These are phyloP conservation scores for Phytophthora ohioensis DNA, from an alignment of 352 stramenopile species.

Conservation along the genomic window DNA sequence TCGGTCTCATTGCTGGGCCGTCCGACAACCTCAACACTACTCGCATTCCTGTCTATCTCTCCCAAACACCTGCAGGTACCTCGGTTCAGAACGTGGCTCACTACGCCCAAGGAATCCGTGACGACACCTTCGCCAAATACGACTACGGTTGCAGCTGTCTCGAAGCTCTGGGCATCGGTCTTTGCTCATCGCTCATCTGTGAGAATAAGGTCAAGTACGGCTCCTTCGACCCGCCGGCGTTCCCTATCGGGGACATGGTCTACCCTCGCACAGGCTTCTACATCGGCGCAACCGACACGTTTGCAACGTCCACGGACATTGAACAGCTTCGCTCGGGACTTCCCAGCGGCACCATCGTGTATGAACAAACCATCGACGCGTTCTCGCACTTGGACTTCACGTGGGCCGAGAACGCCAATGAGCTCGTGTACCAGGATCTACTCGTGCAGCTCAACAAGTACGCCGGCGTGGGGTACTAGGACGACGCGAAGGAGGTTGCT, in stretches of 20 bases:
- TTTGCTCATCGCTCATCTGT: constrained; percentile 55
- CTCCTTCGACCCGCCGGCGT: constrained; percentile 45
- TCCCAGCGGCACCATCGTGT: constrained; percentile 45
- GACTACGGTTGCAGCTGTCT: constrained; percentile 65
- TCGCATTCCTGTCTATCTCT: constrained; percentile 63
- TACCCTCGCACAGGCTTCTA: constrained; percentile 55
- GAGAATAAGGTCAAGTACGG: constrained; percentile 66
- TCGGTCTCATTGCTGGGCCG: constrained; percentile 48
- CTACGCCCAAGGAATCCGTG: constrained; percentile 61
- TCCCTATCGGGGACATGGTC: constrained; percentile 20
- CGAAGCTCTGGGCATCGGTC: constrained; percentile 36
- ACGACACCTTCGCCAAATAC: constrained; percentile 58
- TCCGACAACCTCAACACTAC: constrained; percentile 59
- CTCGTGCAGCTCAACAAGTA: constrained; percentile 52
- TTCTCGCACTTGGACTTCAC: constrained; percentile 69
- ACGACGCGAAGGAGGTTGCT: constrained; percentile 8
- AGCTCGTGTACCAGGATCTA: constrained; percentile 55
- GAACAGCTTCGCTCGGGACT: constrained; percentile 44
- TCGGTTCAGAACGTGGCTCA: constrained; percentile 69
- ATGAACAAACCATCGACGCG: constrained; percentile 41
- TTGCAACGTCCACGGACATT: constrained; percentile 45
- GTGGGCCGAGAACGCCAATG: constrained; percentile 50
- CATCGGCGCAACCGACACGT: constrained; percentile 48
- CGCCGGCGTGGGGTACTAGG: constrained; percentile 48
- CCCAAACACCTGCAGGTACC: constrained; percentile 59